A percentile compares a stretch with the other conserved stretches of the same genome.
Conservation (phyloP, 345 rosid species). For the Tarenaya hassleriana region DNA sequence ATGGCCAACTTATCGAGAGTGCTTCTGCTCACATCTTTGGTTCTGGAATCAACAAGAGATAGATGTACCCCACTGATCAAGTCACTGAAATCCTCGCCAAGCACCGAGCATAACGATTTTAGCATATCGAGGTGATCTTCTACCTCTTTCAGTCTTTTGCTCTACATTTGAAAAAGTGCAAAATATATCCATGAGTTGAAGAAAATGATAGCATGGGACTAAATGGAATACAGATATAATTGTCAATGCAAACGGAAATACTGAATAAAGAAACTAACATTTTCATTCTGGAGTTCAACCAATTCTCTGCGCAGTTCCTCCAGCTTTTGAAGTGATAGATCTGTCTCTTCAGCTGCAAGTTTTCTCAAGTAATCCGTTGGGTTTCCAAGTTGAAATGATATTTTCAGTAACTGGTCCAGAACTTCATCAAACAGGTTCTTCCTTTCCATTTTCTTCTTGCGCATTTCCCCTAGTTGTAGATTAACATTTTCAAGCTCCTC, state of each 20-base stretch:
- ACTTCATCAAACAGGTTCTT: constrained; percentile 40
- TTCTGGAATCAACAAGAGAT: constrained; percentile 33
- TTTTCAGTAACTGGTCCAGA: constrained; percentile 32
- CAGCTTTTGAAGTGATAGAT: constrained; percentile 44
- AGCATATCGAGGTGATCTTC: constrained; percentile 34
- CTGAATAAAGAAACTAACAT: constrained; percentile 29
- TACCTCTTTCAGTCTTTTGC: constrained; percentile 41
- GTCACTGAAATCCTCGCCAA: constrained; percentile 50
- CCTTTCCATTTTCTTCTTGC: constrained; percentile 41
- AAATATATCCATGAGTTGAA: not conserved
- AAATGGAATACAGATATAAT: no score
- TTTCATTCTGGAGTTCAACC: constrained; percentile 47
- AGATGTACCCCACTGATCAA: constrained; percentile 38
- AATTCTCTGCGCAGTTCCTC: constrained; percentile 42
- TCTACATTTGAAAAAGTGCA: constrained; percentile 28
- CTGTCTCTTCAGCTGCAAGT: constrained; percentile 36
- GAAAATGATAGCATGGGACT: not conserved
- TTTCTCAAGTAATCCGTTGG: constrained; percentile 26
- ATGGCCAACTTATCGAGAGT: constrained; percentile 44
- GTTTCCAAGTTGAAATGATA: constrained; percentile 46
- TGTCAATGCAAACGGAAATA: not conserved
- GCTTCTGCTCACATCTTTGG: constrained; percentile 38
- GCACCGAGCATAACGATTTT: constrained; percentile 46
- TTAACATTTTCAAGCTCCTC: constrained; percentile 37
- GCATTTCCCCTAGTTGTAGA: constrained; percentile 41